These are phyloP conservation scores for Blastomyces silverae DNA, from an alignment of 2,329 filamentous ascomycete species.

Conservation along the genomic window DNA sequence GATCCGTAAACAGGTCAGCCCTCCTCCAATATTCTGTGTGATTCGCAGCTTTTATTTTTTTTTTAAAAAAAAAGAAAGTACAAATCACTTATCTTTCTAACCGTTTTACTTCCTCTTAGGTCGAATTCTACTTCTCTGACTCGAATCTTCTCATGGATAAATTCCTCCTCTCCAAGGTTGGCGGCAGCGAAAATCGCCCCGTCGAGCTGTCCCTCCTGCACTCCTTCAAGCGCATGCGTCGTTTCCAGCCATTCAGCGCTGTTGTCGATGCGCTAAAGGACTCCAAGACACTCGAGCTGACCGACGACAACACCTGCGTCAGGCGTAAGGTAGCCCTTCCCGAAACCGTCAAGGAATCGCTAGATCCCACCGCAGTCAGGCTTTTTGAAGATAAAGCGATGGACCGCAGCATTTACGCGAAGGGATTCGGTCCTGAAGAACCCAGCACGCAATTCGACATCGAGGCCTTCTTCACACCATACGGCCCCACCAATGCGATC, in stretches of 20 bases:
- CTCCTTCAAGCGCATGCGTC: slow-evolving; percentile 91
- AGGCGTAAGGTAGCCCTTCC: slow-evolving; percentile 67
- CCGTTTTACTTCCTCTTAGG: slow-evolving; percentile 44
- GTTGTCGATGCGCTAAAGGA: slow-evolving; percentile 77
- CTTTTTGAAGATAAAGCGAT: slow-evolving; percentile 60
- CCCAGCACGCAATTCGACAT: slow-evolving; percentile 85
- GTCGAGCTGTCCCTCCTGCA: slow-evolving; percentile 71
- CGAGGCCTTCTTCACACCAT: slow-evolving; percentile 80
- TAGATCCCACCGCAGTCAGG: slow-evolving; percentile 49
- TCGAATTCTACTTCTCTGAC: slow-evolving; percentile 94
- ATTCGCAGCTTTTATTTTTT: background rate
- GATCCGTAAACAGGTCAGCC: slow-evolving; percentile 67
- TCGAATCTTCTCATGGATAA: slow-evolving; percentile 84
- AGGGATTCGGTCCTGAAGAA: slow-evolving; percentile 85
- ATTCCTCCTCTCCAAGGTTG: slow-evolving; percentile 72
- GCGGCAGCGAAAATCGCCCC: slow-evolving; percentile 66
- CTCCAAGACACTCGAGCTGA: slow-evolving; percentile 65
- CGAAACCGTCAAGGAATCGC: slow-evolving; percentile 49
- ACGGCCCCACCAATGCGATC: slow-evolving; percentile 71
- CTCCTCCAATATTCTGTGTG: background rate
- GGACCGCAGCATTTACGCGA: slow-evolving; percentile 75
- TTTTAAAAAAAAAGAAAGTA: slow-evolving; percentile 9
- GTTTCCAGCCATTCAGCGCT: slow-evolving; percentile 80
- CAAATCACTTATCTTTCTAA: slow-evolving; percentile 7
- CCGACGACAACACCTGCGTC: slow-evolving; percentile 64